A percentile compares a stretch with the other conserved stretches of the same genome.
Conservation (phyloP, 129 eudicot species). For the Ambrosia artemisiifolia region DNA sequence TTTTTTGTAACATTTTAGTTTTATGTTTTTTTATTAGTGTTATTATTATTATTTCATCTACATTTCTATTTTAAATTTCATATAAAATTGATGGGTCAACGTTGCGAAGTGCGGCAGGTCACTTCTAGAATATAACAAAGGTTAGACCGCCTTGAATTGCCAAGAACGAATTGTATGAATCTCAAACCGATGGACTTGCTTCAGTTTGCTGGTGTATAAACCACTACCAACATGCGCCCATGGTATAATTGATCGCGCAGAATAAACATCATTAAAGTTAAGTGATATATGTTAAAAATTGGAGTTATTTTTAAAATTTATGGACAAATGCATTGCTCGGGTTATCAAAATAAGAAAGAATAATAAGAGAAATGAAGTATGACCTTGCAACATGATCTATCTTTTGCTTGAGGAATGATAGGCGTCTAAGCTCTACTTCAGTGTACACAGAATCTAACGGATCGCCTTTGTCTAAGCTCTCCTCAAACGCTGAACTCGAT, state of each 20-base stretch:
- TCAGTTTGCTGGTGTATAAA: background rate
- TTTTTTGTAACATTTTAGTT: too few relatives aligned
- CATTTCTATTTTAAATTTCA: too few relatives aligned
- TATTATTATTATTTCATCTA: too few relatives aligned
- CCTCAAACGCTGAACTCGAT: slow-evolving; percentile 55
- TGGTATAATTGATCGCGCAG: background rate
- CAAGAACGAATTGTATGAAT: background rate
- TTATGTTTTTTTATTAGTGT: too few relatives aligned
- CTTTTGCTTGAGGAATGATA: slow-evolving; percentile 63
- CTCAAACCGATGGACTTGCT: background rate
- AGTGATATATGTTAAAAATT: background rate
- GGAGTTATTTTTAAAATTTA: background rate
- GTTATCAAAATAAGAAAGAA: background rate
- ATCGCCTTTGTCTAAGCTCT: slow-evolving; percentile 76
- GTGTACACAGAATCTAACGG: slow-evolving; percentile 82
- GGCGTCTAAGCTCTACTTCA: slow-evolving; percentile 85
- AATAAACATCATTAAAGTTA: background rate
- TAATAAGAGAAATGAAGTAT: slow-evolving; percentile 18
- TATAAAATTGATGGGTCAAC: too few relatives aligned
- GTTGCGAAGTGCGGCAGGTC: too few relatives aligned
- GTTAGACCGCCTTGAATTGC: background rate
- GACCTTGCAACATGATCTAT: slow-evolving; percentile 58
- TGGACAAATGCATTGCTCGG: background rate
- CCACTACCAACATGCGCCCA: background rate
- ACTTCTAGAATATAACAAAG: too few relatives aligned